Conservation (phyloP, 805 yeast species). For the Candida fluviatilis region DNA sequence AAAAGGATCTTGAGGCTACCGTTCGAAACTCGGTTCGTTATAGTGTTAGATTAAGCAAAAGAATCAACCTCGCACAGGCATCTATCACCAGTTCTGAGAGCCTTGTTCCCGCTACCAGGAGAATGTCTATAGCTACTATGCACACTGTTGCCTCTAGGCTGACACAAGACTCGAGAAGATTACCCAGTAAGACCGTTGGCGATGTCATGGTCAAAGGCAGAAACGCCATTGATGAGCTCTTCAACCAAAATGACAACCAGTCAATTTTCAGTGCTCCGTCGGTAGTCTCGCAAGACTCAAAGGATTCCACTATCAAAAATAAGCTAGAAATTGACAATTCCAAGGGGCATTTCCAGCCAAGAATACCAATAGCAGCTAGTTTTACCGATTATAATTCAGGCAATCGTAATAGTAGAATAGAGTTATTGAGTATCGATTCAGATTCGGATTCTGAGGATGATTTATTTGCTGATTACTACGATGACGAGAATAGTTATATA, state of each 20-base stretch:
- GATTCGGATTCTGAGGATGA: slow-evolving; percentile 40
- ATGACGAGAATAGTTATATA: slow-evolving; percentile 6
- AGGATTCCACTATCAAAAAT: slow-evolving; percentile 6
- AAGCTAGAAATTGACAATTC: too few species aligned
- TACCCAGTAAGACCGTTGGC: slow-evolving; percentile 50
- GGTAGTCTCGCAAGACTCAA: neutral
- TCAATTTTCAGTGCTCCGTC: slow-evolving; percentile 21
- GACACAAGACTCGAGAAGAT: slow-evolving; percentile 19
- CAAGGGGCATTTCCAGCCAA: slow-evolving; percentile 12
- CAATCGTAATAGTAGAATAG: slow-evolving; percentile 43
- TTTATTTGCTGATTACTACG: slow-evolving; percentile 22
- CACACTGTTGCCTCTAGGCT: slow-evolving; percentile 13
- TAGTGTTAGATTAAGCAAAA: slow-evolving; percentile 57
- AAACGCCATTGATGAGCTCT: slow-evolving; percentile 50
- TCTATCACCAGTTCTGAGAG: slow-evolving; percentile 12
- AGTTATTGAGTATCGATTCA: slow-evolving; percentile 40
- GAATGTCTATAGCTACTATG: slow-evolving; percentile 8
- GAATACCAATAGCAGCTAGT: slow-evolving; percentile 27
- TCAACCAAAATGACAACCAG: slow-evolving; percentile 21
- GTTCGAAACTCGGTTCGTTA: slow-evolving; percentile 79
- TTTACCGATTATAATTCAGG: slow-evolving; percentile 17
- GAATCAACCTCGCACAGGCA: slow-evolving; percentile 22
- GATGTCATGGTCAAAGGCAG: slow-evolving; percentile 56
- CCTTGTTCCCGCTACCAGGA: slow-evolving; percentile 11
- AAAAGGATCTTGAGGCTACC: slow-evolving; percentile 69